A percentile compares a stretch with the other conserved stretches of the same genome.
These are phyloP conservation scores for Prinsepia uniflora DNA, from an alignment of 306 rosid genomes.

Conservation along the genomic window DNA sequence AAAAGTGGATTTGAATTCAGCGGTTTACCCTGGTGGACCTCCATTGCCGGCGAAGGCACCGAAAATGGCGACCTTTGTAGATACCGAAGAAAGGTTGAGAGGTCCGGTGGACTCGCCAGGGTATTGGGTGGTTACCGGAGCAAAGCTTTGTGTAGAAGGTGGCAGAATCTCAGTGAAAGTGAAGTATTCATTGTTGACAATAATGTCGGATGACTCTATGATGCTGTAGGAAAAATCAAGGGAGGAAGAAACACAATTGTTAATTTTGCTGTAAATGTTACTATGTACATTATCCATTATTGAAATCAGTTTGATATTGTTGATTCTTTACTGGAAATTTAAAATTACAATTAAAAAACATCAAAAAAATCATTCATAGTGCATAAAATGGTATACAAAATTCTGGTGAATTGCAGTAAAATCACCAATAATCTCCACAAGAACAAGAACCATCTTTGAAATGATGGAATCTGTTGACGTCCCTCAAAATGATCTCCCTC, in stretches of 20 bases:
- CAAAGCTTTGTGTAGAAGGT: conserved; percentile 63
- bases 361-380: no score
- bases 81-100: conserved; percentile 66
- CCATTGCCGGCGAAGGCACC: conserved; percentile 62
- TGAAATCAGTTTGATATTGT: conserved; percentile 3
- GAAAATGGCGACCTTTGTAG: conserved; percentile 61
- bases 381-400: conserved; percentile 8
- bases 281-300: conserved; percentile 26
- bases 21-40: conserved; percentile 68
- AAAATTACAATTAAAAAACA: not conserved
- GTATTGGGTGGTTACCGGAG: conserved; percentile 93
- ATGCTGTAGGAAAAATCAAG: conserved; percentile 17
- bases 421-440: conserved; percentile 90
- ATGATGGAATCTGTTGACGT: conserved; percentile 81
- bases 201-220: conserved; percentile 55
- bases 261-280: conserved; percentile 35
- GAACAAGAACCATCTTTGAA: conserved; percentile 82
- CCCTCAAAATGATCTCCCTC: conserved; percentile 80
- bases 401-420: not conserved
- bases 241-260: not conserved
- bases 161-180: conserved; percentile 68
- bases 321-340: not conserved
- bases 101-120: conserved; percentile 88
- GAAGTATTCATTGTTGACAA: conserved; percentile 76
- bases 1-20: conserved; percentile 74